Evolutionary conservation across 2,329 filamentous ascomycete species (phyloP).

Genomic region (Ophiostoma ips): DNA sequence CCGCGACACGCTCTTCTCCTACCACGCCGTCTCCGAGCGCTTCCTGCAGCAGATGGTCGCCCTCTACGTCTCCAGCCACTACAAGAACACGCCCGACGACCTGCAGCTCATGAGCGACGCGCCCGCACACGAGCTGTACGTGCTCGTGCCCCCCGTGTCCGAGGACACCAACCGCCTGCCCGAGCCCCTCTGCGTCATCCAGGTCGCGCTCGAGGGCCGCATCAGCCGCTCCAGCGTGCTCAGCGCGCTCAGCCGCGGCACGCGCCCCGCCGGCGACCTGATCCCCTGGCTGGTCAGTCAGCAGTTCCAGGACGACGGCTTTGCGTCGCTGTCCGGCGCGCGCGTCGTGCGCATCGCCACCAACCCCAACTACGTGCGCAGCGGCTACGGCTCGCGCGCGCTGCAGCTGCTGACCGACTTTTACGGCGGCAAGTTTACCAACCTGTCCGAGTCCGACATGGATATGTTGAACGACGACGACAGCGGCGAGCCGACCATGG

Average conservation of each 20-base stretch:
- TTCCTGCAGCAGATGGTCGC: conserved; percentile 98
- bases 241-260: conserved; percentile 76
- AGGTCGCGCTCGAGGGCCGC: conserved; percentile 84
- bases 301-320: conserved; percentile 96
- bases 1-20: conserved; percentile 93
- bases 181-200: conserved; percentile 87
- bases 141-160: conserved; percentile 74
- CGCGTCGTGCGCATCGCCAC: conserved; percentile 90
- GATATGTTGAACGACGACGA: not conserved
- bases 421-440: conserved; percentile 86
- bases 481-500: conserved; percentile 43
- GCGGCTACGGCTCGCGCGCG: conserved; percentile 88
- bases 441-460: conserved; percentile 56
- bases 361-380: conserved; percentile 80
- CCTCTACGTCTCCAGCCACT: conserved; percentile 90
- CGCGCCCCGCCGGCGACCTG: conserved; percentile 78
- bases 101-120: conserved; percentile 98
- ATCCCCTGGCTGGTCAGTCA: conserved; percentile 97
- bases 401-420: conserved; percentile 80
- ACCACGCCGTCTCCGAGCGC: conserved; percentile 91
- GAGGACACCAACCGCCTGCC: conserved; percentile 68
- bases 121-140: conserved; percentile 89
- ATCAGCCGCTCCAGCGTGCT: conserved; percentile 90
- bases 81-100: conserved; percentile 97
- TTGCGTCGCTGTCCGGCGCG: conserved; percentile 83